Conservation (phyloP, 352 stramenopile genomes). For the Thalassiosira ordinaria region DNA sequence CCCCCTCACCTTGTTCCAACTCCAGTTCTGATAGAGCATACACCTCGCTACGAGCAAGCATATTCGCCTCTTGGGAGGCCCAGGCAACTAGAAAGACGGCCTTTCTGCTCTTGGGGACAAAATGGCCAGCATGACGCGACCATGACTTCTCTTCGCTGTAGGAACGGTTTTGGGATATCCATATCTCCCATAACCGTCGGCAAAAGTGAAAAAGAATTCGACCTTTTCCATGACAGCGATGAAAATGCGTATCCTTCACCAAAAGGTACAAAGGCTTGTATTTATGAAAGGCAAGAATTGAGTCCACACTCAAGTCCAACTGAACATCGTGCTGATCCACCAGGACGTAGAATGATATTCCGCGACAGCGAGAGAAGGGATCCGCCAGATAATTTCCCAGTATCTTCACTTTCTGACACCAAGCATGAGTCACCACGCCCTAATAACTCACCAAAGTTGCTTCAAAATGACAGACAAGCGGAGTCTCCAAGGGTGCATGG, state of each 20-base stretch:
- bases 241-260: neutral
- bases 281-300: neutral
- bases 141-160: neutral
- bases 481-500: neutral
- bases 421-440: no score
- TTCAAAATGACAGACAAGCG: neutral
- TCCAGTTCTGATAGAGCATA: no score
- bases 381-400: slow-evolving; percentile 8
- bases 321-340: slow-evolving; percentile 23
- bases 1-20: no score
- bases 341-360: slow-evolving; percentile 19
- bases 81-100: no score
- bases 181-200: slow-evolving; percentile 21
- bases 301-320: slow-evolving; percentile 3
- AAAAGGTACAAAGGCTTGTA: neutral
- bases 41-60: no score
- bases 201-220: slow-evolving; percentile 5
- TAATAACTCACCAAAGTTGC: neutral
- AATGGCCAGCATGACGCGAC: neutral
- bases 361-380: slow-evolving; percentile 11
- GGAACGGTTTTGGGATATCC: neutral
- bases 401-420: neutral
- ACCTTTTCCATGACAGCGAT: slow-evolving; percentile 6
- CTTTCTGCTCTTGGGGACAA: neutral
- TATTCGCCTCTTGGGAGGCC: no score